Evolutionary conservation across 2,329 filamentous ascomycete genomes (phyloP), one percentile per base, ranked within the genome.

Genomic region (Aspergillus felis): DNA sequence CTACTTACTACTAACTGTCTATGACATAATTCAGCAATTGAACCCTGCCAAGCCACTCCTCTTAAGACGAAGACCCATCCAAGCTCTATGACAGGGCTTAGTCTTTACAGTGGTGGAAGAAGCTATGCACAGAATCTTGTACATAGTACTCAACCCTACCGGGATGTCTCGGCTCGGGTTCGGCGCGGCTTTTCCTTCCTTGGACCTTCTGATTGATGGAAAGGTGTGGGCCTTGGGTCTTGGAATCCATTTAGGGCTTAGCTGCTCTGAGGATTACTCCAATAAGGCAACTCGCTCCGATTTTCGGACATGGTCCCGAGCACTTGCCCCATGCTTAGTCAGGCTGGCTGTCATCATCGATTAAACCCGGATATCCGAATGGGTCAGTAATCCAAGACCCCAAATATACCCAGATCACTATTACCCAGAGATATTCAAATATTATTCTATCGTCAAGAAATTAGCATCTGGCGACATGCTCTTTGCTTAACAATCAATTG

Each of bases 201-300:
- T 24, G n/a, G n/a, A 17, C 6, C 3, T 6, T 38, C 5, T 38
- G 32, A 38, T 38, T 57, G 49, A 54, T 51, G 57, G 57, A 48
- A 42, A 49, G 44, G 50, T 22, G 49, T 32, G 32, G 22, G 12
- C 57, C 24, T 25, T 25, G 2, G 24, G 3, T 2, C 51, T 38
- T 35, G 14, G 32, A 14, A 29, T 3, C 28, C 6, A 6, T 17
- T 38, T 38, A 3, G 5, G 32, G 32, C 1, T 38, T 38, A 38
- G 32, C 32, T 38, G 32, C 32, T 17, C 14, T 3, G 14, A 5
- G 14, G 14, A 17, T 38, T 17, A 38, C 32, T 38, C 44, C 22
- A 55, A 62, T 61, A 38, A 55, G 60, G 60, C 56, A 62, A 62
- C 51, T 62, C 54, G 51, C 35, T 58, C 53, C 56, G 57, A 25